These are phyloP conservation scores for Aspergillus novofumigatus DNA, from an alignment of 2,329 filamentous ascomycete genomes.

Conservation along the genomic window DNA sequence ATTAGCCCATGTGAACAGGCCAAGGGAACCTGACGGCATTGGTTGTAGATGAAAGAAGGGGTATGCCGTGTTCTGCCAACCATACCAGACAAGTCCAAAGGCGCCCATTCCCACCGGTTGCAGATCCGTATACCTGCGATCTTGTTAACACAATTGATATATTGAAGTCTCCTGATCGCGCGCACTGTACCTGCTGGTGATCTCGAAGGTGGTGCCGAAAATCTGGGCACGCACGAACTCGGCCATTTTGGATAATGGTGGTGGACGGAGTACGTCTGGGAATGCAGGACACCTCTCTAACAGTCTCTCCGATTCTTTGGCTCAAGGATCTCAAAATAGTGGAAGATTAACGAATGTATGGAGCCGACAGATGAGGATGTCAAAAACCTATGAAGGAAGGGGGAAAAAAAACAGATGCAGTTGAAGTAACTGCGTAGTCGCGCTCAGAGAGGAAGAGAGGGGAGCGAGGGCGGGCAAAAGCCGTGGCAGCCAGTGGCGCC, in stretches of 20 bases:
- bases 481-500: constrained; percentile 16
- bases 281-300: constrained; percentile 1
- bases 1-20: constrained; percentile 8
- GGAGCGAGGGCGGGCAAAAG: constrained; percentile 14
- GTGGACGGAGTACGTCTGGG: constrained; percentile 9
- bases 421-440: constrained; percentile 14
- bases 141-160: constrained; percentile 19
- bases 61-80: constrained; percentile 9
- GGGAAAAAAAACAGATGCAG: constrained; percentile 1
- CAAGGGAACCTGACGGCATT: not conserved
- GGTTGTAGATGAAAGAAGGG: constrained; percentile 11
- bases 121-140: constrained; percentile 83
- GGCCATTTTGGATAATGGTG: constrained; percentile 65
- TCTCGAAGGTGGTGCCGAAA: constrained; percentile 99
- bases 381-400: constrained; percentile 5
- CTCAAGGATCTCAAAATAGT: not conserved
- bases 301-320: not conserved
- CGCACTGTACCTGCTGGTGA: constrained; percentile 81
- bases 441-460: constrained; percentile 13
- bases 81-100: constrained; percentile 95
- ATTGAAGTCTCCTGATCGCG: not conserved
- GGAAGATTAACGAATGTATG: constrained; percentile 1
- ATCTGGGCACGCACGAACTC: constrained; percentile 99
- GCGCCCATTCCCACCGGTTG: constrained; percentile 99
- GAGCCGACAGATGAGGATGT: not conserved